Evolutionary conservation across 2,329 filamentous ascomycete genomes (phyloP).

Genomic region (Beauveria medogensis): DNA sequence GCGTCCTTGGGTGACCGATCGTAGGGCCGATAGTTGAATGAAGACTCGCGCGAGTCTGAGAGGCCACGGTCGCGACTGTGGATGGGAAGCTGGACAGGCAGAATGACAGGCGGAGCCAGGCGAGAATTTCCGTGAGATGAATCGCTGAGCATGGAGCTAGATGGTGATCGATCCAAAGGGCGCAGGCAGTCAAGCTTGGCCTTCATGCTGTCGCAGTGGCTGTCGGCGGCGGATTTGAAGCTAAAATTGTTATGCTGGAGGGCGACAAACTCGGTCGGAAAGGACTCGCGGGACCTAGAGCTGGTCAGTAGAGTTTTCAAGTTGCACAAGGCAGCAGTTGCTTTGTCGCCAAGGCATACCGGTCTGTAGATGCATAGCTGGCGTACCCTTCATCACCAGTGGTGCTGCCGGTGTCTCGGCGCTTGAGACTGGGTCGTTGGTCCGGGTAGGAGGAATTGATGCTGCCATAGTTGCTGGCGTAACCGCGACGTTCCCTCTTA

Average conservation of each 20-base stretch:
- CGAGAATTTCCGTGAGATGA: conserved; percentile 31
- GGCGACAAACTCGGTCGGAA: conserved; percentile 34
- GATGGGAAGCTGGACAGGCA: conserved; percentile 40
- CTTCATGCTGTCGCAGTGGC: conserved; percentile 43
- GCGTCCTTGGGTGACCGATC: conserved; percentile 37
- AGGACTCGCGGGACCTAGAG: conserved; percentile 33
- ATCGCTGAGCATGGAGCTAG: conserved; percentile 35
- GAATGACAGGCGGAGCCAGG: conserved; percentile 24
- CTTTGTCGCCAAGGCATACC: conserved; percentile 18
- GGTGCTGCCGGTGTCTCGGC: conserved; percentile 21
- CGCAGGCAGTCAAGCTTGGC: conserved; percentile 46
- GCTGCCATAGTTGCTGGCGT: conserved; percentile 32
- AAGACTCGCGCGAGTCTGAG: conserved; percentile 41
- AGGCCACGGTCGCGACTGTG: conserved; percentile 26
- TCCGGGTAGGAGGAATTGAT: conserved; percentile 27
- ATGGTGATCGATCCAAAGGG: conserved; percentile 37
- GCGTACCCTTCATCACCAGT: conserved; percentile 35
- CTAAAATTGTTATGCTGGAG: conserved; percentile 42
- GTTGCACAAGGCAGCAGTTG: conserved; percentile 13
- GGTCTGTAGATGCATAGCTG: conserved; percentile 33
- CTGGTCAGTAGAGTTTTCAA: conserved; percentile 3
- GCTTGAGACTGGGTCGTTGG: conserved; percentile 26
- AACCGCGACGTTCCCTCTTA: conserved; percentile 21
- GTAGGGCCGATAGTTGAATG: conserved; percentile 34
- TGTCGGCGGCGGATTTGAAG: conserved; percentile 37